These are phyloP conservation scores for Solanum paucissectum DNA, from an alignment of 257 asterid species.

Conservation along the genomic window DNA sequence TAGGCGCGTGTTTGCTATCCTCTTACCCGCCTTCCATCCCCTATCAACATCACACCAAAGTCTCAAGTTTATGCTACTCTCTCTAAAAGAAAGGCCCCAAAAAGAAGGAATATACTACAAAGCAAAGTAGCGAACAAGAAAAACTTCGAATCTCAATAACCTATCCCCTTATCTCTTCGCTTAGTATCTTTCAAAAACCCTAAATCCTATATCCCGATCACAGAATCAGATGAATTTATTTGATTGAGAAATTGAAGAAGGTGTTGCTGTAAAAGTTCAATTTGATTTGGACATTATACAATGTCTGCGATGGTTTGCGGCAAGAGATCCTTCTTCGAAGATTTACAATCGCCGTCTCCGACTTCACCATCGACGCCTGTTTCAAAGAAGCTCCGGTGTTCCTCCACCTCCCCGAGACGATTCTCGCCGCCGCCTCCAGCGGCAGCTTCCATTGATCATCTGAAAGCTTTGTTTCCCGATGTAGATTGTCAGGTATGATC, in stretches of 20 bases:
- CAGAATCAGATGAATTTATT: background rate
- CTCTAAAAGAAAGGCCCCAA: background rate
- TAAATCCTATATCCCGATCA: background rate
- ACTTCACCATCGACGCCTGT: constrained; percentile 38
- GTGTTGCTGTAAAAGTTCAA: background rate
- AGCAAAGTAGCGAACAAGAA: background rate
- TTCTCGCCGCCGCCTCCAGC: constrained; percentile 23
- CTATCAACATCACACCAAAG: background rate
- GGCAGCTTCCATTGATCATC: constrained; percentile 28
- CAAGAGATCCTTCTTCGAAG: constrained; percentile 81
- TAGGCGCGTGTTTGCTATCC: background rate
- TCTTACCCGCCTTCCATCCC: background rate
- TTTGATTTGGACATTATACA: background rate
- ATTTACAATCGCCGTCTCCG: constrained; percentile 46
- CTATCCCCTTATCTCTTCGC: background rate
- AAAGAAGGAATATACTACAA: background rate
- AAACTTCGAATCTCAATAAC: background rate
- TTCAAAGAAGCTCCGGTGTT: constrained; percentile 51
- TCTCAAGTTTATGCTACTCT: background rate
- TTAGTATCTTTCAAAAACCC: background rate
- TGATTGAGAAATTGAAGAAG: background rate
- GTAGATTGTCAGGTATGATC: constrained; percentile 33
- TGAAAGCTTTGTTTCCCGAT: constrained; percentile 46
- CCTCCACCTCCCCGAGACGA: constrained; percentile 41
- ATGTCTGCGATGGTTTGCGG: constrained; percentile 83